Conservation (phyloP, 441 rosid genomes). For the Bruguiera hainesii region DNA sequence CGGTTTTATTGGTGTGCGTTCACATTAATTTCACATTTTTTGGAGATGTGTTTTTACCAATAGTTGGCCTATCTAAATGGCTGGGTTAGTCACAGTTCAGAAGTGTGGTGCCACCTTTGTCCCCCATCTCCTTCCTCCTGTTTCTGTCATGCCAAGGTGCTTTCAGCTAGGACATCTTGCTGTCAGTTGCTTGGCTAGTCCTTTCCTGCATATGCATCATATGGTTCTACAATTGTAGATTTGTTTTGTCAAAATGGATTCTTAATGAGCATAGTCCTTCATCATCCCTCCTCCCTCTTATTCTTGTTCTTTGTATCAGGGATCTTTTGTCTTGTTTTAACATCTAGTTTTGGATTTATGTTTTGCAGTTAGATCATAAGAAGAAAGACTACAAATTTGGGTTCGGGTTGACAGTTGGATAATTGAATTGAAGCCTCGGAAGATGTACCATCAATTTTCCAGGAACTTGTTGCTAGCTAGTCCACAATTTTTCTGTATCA, state of each 20-base stretch:
- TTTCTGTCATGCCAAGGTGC: too few relatives aligned
- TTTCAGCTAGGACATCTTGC: not conserved
- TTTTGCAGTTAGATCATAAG: constrained; percentile 77
- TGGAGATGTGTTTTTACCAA: too few relatives aligned
- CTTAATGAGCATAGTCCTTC: not conserved
- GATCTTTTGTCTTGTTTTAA: not conserved
- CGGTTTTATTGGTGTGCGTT: too few relatives aligned
- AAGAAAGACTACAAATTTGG: constrained; percentile 97
- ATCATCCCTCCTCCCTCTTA: not conserved
- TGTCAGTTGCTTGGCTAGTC: not conserved
- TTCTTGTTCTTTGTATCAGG: not conserved
- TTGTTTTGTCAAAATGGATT: too few relatives aligned
- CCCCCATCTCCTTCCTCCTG: too few relatives aligned
- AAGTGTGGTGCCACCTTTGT: too few relatives aligned
- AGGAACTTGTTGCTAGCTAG: constrained; percentile 13
- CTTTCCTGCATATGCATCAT: too few relatives aligned
- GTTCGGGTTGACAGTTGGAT: constrained; percentile 87
- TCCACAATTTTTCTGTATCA: constrained; percentile 11
- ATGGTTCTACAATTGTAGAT: too few relatives aligned
- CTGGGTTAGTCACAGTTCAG: too few relatives aligned
- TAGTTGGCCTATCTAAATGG: too few relatives aligned
- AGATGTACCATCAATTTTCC: constrained; percentile 13
- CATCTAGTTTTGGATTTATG: not conserved
- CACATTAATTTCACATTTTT: too few relatives aligned
- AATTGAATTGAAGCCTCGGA: constrained; percentile 6